Evolutionary conservation across 306 rosid genomes (phyloP).

Genomic region (Medicago ruthenica): DNA sequence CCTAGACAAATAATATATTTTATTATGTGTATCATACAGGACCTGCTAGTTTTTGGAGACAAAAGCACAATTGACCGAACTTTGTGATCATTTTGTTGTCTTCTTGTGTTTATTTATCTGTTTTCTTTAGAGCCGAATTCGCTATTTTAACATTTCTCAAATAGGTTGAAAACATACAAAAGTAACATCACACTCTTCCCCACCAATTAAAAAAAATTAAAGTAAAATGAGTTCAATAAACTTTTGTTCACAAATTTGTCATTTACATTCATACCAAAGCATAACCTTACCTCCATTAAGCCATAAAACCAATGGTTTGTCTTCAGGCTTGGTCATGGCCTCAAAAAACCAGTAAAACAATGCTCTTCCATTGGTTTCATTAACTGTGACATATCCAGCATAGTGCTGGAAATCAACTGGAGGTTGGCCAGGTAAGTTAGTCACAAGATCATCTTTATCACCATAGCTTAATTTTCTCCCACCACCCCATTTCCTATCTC

Average conservation of each 20-base stretch:
- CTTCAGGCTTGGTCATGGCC: conserved; percentile 62
- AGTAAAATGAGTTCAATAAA: conserved; percentile 20
- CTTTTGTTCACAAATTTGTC: too few relatives aligned
- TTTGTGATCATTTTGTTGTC: too few relatives aligned
- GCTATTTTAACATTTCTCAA: too few relatives aligned
- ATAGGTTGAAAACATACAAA: too few relatives aligned
- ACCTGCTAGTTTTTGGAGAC: too few relatives aligned
- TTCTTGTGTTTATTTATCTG: too few relatives aligned
- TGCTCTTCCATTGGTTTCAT: conserved; percentile 67
- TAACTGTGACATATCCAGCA: conserved; percentile 79
- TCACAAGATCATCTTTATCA: conserved; percentile 56
- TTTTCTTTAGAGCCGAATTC: too few relatives aligned
- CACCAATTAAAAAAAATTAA: not conserved
- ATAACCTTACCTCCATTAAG: conserved; percentile 78
- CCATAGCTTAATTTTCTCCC: not conserved
- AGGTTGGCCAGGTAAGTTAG: conserved; percentile 79
- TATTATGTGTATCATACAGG: not conserved
- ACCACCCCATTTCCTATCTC: conserved; percentile 39
- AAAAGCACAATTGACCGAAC: too few relatives aligned
- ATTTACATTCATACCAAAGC: not conserved
- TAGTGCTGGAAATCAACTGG: conserved; percentile 54
- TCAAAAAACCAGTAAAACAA: conserved; percentile 93
- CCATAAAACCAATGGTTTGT: conserved; percentile 84
- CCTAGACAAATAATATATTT: conserved; percentile 51
- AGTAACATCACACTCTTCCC: too few relatives aligned